Evolutionary conservation across 257 asterid species (phyloP).

Genomic region (Fraxinus pennsylvanica): DNA sequence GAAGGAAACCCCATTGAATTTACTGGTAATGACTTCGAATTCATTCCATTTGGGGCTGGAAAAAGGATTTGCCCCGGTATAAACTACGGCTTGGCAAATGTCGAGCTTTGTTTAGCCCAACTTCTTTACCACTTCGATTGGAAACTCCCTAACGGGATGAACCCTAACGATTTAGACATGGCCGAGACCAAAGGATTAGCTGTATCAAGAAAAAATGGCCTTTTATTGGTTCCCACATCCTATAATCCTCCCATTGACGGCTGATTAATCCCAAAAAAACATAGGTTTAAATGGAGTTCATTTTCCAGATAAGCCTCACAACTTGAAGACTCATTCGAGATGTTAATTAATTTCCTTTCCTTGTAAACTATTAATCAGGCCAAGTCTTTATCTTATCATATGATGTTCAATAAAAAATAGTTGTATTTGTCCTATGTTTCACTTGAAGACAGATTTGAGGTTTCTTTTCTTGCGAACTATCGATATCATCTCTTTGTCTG

Average conservation of each 20-base stretch:
- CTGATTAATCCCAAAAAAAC: no score
- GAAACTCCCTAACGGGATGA: slow-evolving; percentile 24
- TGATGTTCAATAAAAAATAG: no score
- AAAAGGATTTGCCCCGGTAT: slow-evolving; percentile 36
- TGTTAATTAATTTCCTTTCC: no score
- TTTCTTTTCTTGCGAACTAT: no score
- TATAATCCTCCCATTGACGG: not conserved
- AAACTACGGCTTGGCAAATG: slow-evolving; percentile 20
- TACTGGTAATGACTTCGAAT: slow-evolving; percentile 31
- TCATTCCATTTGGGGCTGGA: slow-evolving; percentile 39
- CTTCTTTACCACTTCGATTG: slow-evolving; percentile 36
- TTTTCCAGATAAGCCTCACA: no score
- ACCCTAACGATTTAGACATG: slow-evolving; percentile 27
- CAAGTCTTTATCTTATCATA: no score
- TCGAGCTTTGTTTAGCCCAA: slow-evolving; percentile 28
- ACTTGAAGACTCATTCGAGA: no score
- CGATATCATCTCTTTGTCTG: no score
- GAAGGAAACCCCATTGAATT: slow-evolving; percentile 19
- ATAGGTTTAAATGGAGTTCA: no score
- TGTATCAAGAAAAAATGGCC: slow-evolving; percentile 7
- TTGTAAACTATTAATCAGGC: no score
- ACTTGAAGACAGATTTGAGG: no score
- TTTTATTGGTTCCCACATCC: slow-evolving; percentile 4
- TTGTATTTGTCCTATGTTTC: no score
- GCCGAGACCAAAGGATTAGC: slow-evolving; percentile 8